phyloP scores from a whole-genome alignment of 2,329 filamentous ascomycete genomes.

The Trichoderma pleuroti region DNA sequence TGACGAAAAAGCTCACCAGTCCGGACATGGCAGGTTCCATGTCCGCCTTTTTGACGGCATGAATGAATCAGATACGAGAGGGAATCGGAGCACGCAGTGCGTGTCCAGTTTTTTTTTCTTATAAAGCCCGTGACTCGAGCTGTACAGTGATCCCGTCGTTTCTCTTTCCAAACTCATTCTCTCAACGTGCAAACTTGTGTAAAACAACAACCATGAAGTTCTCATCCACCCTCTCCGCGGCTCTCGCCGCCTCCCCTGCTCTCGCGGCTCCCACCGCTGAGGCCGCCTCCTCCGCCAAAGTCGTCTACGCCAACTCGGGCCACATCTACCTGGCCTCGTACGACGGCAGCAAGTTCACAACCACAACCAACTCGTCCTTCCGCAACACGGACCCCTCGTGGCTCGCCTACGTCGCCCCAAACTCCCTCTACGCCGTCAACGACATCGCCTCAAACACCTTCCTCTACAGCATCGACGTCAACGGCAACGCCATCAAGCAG shows the following conservation, averaged over 20 bases:
- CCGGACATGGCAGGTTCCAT: background rate
- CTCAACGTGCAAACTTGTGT: background rate
- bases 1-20: background rate
- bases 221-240: constrained; percentile 6
- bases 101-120: background rate
- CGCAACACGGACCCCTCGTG: constrained; percentile 42
- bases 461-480: constrained; percentile 38
- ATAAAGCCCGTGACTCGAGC: background rate
- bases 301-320: constrained; percentile 41
- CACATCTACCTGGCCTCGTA: constrained; percentile 42
- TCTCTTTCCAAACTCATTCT: background rate
- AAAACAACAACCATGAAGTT: constrained; percentile 1
- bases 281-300: background rate
- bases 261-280: background rate
- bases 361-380: constrained; percentile 33
- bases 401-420: constrained; percentile 41
- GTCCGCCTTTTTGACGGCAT: background rate
- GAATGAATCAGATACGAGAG: background rate
- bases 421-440: constrained; percentile 45
- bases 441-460: constrained; percentile 43
- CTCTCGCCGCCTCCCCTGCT: background rate
- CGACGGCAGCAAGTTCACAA: constrained; percentile 38
- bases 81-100: background rate
- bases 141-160: background rate
- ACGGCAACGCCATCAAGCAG: constrained; percentile 26